Conservation (phyloP, 768 basidiomycete genomes). For the Ramaria rubella region DNA sequence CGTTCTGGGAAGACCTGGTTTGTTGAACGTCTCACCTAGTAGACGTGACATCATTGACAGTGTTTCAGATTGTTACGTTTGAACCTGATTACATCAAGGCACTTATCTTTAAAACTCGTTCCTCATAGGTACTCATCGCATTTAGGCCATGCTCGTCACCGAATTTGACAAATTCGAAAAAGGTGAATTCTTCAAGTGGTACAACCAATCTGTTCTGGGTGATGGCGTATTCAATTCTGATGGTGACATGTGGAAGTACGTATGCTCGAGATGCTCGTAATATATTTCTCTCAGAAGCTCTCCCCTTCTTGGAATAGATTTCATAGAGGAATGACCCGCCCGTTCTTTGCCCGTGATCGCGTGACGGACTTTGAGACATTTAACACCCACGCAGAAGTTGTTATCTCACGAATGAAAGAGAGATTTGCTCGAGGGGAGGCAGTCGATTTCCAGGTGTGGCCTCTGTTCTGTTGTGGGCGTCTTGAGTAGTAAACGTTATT, state of each 20-base stretch:
- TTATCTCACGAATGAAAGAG: constrained; percentile 38
- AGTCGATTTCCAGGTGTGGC: constrained; percentile 50
- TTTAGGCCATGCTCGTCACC: constrained; percentile 35
- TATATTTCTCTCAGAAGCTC: neutral
- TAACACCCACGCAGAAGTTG: constrained; percentile 46
- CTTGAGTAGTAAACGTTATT: neutral
- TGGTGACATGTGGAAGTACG: constrained; percentile 35
- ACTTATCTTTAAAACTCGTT: neutral
- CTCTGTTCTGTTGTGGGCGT: neutral
- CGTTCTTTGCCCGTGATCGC: constrained; percentile 55
- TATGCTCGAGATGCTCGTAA: neutral
- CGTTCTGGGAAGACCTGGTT: constrained; percentile 12
- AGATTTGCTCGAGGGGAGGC: constrained; percentile 44
- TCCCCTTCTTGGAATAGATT: constrained; percentile 39
- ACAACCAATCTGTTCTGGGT: constrained; percentile 27
- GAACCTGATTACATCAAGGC: neutral
- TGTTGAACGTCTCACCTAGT: neutral
- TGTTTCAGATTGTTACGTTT: neutral
- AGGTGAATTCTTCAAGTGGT: constrained; percentile 28
- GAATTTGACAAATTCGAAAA: constrained; percentile 40
- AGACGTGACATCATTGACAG: constrained; percentile 37
- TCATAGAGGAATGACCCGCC: constrained; percentile 58
- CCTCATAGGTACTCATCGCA: neutral
- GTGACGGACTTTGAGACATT: constrained; percentile 58
- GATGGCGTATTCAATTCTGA: constrained; percentile 39